Base-by-base conservation (phyloP, 2,329 filamentous ascomycete genomes). In the Aspergillus terreus region DNA sequence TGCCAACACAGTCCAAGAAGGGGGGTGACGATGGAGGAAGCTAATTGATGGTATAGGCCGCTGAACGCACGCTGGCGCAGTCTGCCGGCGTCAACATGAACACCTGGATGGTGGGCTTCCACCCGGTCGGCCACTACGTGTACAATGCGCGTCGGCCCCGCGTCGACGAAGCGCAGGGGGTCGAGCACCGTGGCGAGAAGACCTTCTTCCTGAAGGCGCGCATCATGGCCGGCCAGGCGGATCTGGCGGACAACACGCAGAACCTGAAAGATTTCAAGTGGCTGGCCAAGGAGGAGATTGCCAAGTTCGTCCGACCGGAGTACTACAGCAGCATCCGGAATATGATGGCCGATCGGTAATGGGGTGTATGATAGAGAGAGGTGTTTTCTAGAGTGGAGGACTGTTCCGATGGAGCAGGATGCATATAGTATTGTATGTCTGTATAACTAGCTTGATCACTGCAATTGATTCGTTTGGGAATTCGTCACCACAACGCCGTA, bases 201-300 rank as follows among this genome's bases (percentile, higher is more conserved):
- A 86, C 85, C 2, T 99, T 99, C 74, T 96, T 95, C 80, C 83
- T 97, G 78, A 97, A 97, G 79, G 89, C 85, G 46, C 84, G 94
- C 57, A 97, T 99, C 71, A 90, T 97, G 88, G 90, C 92, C 32
- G 94, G 94, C n/a, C 94, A 97, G 75, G 90, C 87, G 27, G 82
- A 96, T 70, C 72, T 97, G 47, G 76, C 78, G 56, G 78, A 77
- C 53, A 96, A 94, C 74, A 76, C 77, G 55, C 80, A 88, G 51
- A 88, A 86, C 5, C 78, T 94, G 49, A 78, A 80, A 49, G 90
- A 96, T 69, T 99, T 94, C 76, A 85, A 88, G 75, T 99, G 94
- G 94, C 73, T 97, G 64, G 87, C 89, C 21, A 92, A 87, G 71
- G 90, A 96, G 56, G 94, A 99, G 80, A 80, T 97, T 50, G 71